These are phyloP conservation scores for Daedalea quercina DNA, from an alignment of 768 basidiomycete species.

Conservation along the genomic window DNA sequence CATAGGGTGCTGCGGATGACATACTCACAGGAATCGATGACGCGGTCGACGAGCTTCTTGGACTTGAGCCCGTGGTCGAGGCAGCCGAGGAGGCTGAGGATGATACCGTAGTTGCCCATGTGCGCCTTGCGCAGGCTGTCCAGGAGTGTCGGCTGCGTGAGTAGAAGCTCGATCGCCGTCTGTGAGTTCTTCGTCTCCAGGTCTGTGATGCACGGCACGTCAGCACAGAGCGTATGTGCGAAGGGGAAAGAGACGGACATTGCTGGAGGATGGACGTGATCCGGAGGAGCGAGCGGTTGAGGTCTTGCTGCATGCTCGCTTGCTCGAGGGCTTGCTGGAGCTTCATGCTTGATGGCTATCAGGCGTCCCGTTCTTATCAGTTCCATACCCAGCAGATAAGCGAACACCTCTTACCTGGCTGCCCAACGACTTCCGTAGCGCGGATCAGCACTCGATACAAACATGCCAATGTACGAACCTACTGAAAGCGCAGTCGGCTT, in stretches of 20 bases:
- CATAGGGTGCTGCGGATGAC: neutral
- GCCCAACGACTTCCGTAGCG: neutral
- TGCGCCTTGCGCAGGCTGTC: conserved; percentile 88
- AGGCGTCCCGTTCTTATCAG: too few species aligned
- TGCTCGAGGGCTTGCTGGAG: conserved; percentile 65
- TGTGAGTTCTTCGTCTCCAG: conserved; percentile 60
- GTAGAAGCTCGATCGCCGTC: conserved; percentile 79
- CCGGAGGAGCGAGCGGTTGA: conserved; percentile 66
- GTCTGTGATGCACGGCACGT: conserved; percentile 35
- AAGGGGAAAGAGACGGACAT: conserved; percentile 32
- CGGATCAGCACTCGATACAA: conserved; percentile 6
- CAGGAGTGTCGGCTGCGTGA: conserved; percentile 70
- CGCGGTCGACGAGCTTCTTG: conserved; percentile 87
- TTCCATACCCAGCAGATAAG: neutral
- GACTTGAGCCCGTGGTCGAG: conserved; percentile 78
- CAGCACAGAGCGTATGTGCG: conserved; percentile 1
- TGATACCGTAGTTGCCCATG: conserved; percentile 86
- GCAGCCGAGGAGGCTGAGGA: conserved; percentile 89
- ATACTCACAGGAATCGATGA: conserved; percentile 68
- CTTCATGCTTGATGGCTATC: conserved; percentile 46
- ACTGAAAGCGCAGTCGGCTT: conserved; percentile 45
- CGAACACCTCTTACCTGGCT: neutral
- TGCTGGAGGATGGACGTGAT: conserved; percentile 79
- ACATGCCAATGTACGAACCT: conserved; percentile 11
- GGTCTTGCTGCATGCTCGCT: conserved; percentile 74